Evolutionary conservation across 169 alveolate species (phyloP).

Genomic region (Amoebophrya sp.): DNA sequence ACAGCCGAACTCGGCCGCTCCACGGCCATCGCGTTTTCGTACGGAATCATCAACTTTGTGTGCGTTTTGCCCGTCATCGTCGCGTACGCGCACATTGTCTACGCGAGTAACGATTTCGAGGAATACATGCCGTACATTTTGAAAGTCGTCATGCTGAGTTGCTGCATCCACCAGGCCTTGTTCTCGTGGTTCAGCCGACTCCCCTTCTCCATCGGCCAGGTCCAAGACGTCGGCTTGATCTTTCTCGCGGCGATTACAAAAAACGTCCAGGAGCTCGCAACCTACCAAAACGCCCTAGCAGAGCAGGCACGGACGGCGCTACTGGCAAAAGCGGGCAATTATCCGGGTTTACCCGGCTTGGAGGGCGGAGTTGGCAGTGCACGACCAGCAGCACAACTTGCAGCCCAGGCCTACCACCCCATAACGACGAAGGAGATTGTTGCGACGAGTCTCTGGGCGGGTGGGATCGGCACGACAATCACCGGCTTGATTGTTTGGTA

Average conservation of each 20-base stretch:
- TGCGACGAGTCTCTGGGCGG: background rate
- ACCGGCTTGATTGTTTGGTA: background rate
- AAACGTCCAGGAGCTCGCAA: background rate
- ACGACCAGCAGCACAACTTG: background rate
- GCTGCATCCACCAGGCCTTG: background rate
- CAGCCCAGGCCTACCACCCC: background rate
- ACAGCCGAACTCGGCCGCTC: no score
- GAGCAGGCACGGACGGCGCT: no score
- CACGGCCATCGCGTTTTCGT: background rate
- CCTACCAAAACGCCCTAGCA: no score
- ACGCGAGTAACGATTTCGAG: background rate
- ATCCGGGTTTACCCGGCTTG: no score
- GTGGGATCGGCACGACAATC: background rate
- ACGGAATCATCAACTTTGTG: background rate
- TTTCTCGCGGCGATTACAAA: slow-evolving; percentile 4
- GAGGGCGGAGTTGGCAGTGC: no score
- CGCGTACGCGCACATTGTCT: background rate
- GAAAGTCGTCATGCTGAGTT: background rate
- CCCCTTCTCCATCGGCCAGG: background rate
- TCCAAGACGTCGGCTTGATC: background rate
- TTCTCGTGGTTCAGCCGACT: background rate
- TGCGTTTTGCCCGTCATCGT: background rate
- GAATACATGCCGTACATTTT: background rate
- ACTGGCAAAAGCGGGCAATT: no score
- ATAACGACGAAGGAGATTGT: background rate